Conservation (phyloP, 2,329 filamentous ascomycete genomes). For the Tolypocladium album region DNA sequence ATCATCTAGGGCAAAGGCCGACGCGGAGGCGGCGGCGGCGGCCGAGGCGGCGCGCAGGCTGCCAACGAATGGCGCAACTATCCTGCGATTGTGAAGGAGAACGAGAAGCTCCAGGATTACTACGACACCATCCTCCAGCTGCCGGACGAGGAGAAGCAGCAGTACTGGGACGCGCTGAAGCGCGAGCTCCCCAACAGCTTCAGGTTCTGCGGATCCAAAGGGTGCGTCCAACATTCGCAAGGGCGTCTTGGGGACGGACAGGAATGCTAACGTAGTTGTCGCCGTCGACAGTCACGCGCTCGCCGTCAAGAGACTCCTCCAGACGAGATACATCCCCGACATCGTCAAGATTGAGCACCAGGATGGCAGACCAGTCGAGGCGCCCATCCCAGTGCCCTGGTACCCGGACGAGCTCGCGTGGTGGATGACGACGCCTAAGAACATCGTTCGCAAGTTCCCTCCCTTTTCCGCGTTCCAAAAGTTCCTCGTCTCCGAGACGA, state of each 20-base stretch:
- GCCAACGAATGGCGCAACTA: conserved; percentile 23
- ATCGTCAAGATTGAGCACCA: conserved; percentile 74
- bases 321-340: conserved; percentile 80
- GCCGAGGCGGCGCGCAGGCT: conserved; percentile 14
- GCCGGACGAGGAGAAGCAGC: conserved; percentile 63
- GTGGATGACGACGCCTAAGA: conserved; percentile 97
- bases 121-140: conserved; percentile 73
- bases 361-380: conserved; percentile 72
- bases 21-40: conserved; percentile 24
- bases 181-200: conserved; percentile 94
- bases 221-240: conserved; percentile 34
- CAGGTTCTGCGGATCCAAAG: conserved; percentile 91
- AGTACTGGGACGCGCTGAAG: conserved; percentile 76
- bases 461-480: conserved; percentile 95
- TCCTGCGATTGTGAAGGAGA: conserved; percentile 54
- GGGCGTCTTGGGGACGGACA: neutral
- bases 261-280: conserved; percentile 6
- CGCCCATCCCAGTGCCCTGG: conserved; percentile 76
- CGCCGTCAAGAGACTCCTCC: conserved; percentile 78
- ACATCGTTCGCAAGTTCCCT: conserved; percentile 83
- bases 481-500: conserved; percentile 94
- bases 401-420: conserved; percentile 93
- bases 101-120: conserved; percentile 76
- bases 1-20: conserved; percentile 22
- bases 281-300: conserved; percentile 62